Evolutionary conservation across 345 rosid genomes (phyloP), one percentile per base, ranked within the genome.

Genomic region (Arabis alpina): DNA sequence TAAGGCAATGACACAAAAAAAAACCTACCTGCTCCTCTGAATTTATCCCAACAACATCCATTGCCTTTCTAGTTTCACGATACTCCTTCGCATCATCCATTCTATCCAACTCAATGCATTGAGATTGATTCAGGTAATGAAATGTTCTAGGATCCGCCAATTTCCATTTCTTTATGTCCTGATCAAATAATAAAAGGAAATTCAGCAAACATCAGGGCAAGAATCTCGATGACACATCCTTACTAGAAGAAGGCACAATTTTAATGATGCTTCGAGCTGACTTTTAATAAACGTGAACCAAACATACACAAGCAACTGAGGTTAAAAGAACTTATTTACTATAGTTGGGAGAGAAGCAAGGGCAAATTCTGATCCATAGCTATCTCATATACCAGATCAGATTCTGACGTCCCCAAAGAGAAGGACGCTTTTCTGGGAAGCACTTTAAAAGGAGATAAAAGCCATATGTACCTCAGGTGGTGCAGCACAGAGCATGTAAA

Each of bases 401-500:
- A 7, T 54, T 47, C 4, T 47, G 13, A 54, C 41, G 15, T 57
- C 13, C 34, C 52, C 45, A 48, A 24, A 5, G 50, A 65, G 43
- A 56, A 28, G 13, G 48, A 41, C 5, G 5, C 39, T 41, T 27
- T 34, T 69, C 23, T 41, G 62, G 64, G 16, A 41, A 59, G 23
- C 42, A 42, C 25, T 15, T 37, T 14, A 44, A 36, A 39, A 68
- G 16, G 58, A 37, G 41, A 23, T 14, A 47, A 7, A 24, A 19
- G 39, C 48, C 34, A 62, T 41, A 64, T 9, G 77, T 80, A 93
- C 98, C 96, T 91, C 96, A 25, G 79, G 81, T 45, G 99, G 99
- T 43, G 97, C 99, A 69, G 99, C 86, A 81, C 99, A 94, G 51
- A 94, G 90, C 99, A 94, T 91, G 84, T 94, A 94, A 84, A 94